phyloP scores from a whole-genome alignment of 2,329 filamentous ascomycete species.

The Fusarium buxicola region DNA sequence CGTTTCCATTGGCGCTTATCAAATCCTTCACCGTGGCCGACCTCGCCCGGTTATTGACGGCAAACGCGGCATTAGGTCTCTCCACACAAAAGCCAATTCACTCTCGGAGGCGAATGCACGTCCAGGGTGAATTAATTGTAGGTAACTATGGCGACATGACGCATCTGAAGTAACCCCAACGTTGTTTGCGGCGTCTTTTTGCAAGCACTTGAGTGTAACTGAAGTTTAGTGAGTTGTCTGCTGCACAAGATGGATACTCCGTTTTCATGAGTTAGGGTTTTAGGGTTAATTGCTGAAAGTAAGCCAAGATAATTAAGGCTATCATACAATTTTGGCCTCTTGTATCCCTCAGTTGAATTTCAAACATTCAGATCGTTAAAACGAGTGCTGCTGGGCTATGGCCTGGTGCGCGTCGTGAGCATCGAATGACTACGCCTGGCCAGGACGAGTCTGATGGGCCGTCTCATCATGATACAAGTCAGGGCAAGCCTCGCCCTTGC shows the following conservation, averaged over 20 bases:
- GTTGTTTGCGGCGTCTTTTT: too few species aligned
- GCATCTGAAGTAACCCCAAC: too few species aligned
- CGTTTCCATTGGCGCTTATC: constrained; percentile 8
- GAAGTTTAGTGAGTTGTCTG: too few species aligned
- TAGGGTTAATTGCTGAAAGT: too few species aligned
- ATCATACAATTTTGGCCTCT: background rate
- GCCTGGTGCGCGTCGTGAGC: background rate
- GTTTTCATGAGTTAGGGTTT: too few species aligned
- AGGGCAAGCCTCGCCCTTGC: constrained; percentile 11
- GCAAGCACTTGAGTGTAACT: too few species aligned
- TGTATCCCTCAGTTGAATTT: too few species aligned
- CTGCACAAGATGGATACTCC: too few species aligned
- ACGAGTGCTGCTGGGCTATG: too few species aligned
- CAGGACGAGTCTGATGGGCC: background rate
- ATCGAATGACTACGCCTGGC: constrained; percentile 1
- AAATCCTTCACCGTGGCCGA: constrained; percentile 1
- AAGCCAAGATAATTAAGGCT: background rate
- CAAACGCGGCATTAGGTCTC: background rate
- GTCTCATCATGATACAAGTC: constrained; percentile 21
- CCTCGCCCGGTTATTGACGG: background rate
- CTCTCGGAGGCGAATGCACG: background rate
- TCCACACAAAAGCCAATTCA: background rate
- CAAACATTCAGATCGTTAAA: too few species aligned
- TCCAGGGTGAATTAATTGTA: constrained; percentile 44
- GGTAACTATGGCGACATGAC: constrained; percentile 9